A percentile compares a stretch with the other conserved stretches of the same genome.
Conservation (phyloP, 805 yeast genomes). For the Aciculoconidium aculeatum region DNA sequence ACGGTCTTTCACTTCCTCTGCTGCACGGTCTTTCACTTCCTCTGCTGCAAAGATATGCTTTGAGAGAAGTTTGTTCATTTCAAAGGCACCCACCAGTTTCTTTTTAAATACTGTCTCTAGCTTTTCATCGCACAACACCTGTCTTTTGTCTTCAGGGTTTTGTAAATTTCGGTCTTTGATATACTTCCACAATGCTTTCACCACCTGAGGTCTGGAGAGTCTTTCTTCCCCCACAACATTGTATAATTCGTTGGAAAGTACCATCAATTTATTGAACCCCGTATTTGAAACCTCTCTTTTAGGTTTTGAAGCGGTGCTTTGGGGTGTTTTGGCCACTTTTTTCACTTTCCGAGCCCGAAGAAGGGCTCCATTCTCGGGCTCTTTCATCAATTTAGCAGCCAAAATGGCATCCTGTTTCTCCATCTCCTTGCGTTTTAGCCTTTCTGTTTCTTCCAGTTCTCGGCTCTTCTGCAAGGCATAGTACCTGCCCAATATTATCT, state of each 20-base stretch:
- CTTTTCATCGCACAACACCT: constrained; percentile 57
- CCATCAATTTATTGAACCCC: constrained; percentile 38
- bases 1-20: constrained; percentile 13
- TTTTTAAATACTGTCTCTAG: constrained; percentile 55
- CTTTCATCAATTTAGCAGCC: constrained; percentile 45
- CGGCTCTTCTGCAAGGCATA: constrained; percentile 39
- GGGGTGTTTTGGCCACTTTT: constrained; percentile 12
- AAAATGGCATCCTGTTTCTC: constrained; percentile 45
- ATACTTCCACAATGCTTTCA: constrained; percentile 64
- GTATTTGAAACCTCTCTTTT: constrained; percentile 23
- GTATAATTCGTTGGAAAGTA: constrained; percentile 47
- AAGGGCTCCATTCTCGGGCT: constrained; percentile 16
- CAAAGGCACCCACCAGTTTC: constrained; percentile 47
- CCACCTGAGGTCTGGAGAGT: constrained; percentile 64
- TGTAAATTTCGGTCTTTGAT: constrained; percentile 60
- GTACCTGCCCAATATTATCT: constrained; percentile 54
- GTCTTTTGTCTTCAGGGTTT: constrained; percentile 60
- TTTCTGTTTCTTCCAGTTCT: constrained; percentile 19
- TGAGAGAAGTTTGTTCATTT: constrained; percentile 49
- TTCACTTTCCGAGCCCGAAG: constrained; percentile 13
- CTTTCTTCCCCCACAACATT: constrained; percentile 38
- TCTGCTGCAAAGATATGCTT: constrained; percentile 42
- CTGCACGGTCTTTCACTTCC: constrained; percentile 14
- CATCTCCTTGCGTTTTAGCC: constrained; percentile 25
- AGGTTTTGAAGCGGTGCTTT: constrained; percentile 10